These are phyloP conservation scores for Quercus alba DNA, from an alignment of 306 rosid genomes.

Conservation along the genomic window DNA sequence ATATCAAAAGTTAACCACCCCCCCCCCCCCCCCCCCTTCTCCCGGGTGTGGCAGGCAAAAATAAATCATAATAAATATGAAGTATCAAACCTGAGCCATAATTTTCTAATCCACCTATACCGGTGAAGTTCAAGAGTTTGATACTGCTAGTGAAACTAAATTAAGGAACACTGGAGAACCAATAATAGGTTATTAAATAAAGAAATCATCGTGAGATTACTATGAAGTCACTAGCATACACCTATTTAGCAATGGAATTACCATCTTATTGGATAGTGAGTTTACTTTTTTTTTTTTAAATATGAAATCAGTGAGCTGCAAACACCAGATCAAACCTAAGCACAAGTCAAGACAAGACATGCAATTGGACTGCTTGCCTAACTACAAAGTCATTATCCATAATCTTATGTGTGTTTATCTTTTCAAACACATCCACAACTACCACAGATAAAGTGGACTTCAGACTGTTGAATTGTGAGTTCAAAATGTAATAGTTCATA, in stretches of 20 bases:
- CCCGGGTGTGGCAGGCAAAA: too few species aligned
- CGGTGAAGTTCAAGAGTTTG: background rate
- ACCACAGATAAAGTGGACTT: background rate
- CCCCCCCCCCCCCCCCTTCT: too few species aligned
- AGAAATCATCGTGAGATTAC: background rate
- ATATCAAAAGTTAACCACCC: too few species aligned
- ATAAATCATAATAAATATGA: background rate
- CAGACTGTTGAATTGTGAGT: background rate
- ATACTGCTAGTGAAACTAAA: background rate
- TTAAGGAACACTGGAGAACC: background rate
- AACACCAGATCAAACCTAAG: too few species aligned
- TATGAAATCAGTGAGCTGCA: too few species aligned
- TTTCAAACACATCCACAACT: background rate
- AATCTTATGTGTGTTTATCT: background rate
- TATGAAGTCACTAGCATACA: background rate
- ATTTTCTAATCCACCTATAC: background rate
- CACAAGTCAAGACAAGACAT: background rate
- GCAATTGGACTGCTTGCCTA: background rate
- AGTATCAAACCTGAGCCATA: background rate
- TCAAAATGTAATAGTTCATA: background rate
- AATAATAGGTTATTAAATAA: background rate
- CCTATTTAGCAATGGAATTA: background rate
- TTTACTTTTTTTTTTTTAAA: too few species aligned
- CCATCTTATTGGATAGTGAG: background rate
- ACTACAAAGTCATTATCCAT: background rate